A percentile compares a stretch with the other conserved stretches of the same genome.
Conservation (phyloP, 2,329 filamentous ascomycete species). For the Sphaerulina populicola region DNA sequence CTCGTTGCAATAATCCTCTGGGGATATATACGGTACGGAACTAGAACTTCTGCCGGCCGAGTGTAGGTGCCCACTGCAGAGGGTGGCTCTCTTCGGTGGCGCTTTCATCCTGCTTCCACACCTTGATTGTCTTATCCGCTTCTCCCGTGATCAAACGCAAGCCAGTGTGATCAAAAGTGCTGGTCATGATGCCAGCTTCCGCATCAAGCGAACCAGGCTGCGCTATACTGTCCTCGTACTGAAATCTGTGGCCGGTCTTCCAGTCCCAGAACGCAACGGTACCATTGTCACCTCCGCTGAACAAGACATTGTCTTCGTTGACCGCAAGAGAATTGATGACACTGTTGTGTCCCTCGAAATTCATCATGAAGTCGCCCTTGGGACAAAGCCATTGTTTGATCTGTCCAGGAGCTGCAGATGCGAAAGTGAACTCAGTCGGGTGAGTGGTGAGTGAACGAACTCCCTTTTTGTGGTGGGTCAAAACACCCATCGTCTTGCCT, state of each 20-base stretch:
- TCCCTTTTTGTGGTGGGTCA: conserved; percentile 98
- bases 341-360: conserved; percentile 91
- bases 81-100: conserved; percentile 89
- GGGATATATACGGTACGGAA: too few relatives aligned
- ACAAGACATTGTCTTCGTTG: conserved; percentile 90
- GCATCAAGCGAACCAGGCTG: conserved; percentile 92
- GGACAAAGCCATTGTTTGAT: conserved; percentile 99
- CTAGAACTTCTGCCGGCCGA: conserved; percentile 63
- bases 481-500: conserved; percentile 87
- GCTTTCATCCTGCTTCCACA: conserved; percentile 89
- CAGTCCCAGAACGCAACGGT: conserved; percentile 98
- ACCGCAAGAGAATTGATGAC: conserved; percentile 92
- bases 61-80: conserved; percentile 78
- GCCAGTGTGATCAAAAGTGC: conserved; percentile 83
- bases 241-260: conserved; percentile 91
- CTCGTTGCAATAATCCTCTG: too few relatives aligned
- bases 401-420: conserved; percentile 78
- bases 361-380: conserved; percentile 97
- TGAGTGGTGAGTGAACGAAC: conserved; percentile 78
- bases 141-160: conserved; percentile 86
- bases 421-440: conserved; percentile 92
- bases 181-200: conserved; percentile 89
- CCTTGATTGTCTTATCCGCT: conserved; percentile 91
- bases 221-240: conserved; percentile 79
- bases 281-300: conserved; percentile 91